phyloP scores from a whole-genome alignment of 1,284 basidiomycete genomes.

The Cronartium ribicola region DNA sequence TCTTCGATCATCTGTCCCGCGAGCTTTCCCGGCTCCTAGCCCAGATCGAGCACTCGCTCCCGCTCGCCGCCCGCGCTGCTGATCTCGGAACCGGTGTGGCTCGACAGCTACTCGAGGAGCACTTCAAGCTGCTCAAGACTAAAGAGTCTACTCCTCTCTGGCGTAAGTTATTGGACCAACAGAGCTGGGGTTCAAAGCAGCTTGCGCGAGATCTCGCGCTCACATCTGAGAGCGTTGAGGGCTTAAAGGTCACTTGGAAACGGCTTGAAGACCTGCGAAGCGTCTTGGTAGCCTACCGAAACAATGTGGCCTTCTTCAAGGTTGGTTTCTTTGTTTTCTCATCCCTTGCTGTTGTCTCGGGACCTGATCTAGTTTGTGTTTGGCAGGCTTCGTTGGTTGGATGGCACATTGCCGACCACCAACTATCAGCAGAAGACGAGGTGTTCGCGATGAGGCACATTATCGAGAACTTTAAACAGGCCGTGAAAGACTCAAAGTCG shows the following conservation, averaged over 20 bases:
- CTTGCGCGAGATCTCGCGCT: conserved; percentile 46
- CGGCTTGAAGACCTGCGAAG: conserved; percentile 45
- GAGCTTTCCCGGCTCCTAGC: conserved; percentile 44
- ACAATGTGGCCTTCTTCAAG: conserved; percentile 42
- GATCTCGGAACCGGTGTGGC: conserved; percentile 44
- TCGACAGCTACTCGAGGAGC: conserved; percentile 36
- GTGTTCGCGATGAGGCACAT: conserved; percentile 44
- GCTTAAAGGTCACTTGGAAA: conserved; percentile 42
- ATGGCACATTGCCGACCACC: conserved; percentile 46
- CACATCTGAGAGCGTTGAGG: conserved; percentile 44
- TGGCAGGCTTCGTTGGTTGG: conserved; percentile 46
- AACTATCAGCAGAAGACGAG: conserved; percentile 46
- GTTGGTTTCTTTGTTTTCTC: conserved; percentile 1
- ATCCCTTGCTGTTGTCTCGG: not conserved
- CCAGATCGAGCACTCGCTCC: conserved; percentile 46
- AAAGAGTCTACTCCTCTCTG: conserved; percentile 40
- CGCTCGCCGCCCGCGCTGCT: conserved; percentile 43
- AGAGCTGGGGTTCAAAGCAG: conserved; percentile 43
- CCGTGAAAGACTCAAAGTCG: conserved; percentile 43
- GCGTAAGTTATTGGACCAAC: conserved; percentile 39
- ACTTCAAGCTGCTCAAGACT: conserved; percentile 25
- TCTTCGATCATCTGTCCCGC: conserved; percentile 44
- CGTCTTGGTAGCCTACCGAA: conserved; percentile 43
- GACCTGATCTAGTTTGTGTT: not conserved
- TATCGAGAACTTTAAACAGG: conserved; percentile 45